These are phyloP conservation scores for Dichotomocladium elegans DNA, from an alignment of 371 early-diverging fungal genomes.

Conservation along the genomic window DNA sequence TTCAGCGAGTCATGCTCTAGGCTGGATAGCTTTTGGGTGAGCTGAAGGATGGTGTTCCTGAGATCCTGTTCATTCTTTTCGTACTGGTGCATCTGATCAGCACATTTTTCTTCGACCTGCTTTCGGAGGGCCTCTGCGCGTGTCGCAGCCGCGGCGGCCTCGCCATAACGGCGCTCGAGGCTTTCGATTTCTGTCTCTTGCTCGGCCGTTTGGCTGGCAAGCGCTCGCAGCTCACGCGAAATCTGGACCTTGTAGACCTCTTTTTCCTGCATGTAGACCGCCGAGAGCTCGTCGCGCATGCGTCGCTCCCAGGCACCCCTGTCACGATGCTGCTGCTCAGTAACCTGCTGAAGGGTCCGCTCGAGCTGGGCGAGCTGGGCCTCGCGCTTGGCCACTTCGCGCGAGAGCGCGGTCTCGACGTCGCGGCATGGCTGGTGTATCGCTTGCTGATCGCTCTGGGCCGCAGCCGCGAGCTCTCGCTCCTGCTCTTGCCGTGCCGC, in stretches of 20 bases:
- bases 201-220: slow-evolving; percentile 10
- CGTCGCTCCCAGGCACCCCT: not conserved
- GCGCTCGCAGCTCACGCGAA: slow-evolving; percentile 10
- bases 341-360: not conserved
- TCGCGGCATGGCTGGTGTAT: no score
- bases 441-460: no score
- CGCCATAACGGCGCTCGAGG: slow-evolving; percentile 4
- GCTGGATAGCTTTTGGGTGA: slow-evolving; percentile 9
- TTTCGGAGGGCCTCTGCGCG: not conserved
- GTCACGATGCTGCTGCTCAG: slow-evolving; percentile 1
- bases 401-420: no score
- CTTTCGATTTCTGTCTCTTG: slow-evolving; percentile 9
- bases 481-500: not conserved
- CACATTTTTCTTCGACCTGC: not conserved
- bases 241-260: slow-evolving; percentile 6
- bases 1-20: slow-evolving; percentile 13
- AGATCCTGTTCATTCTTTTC: slow-evolving; percentile 6
- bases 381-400: not conserved
- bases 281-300: not conserved
- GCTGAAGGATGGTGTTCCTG: slow-evolving; percentile 2
- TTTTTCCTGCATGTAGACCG: slow-evolving; percentile 3
- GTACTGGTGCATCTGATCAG: slow-evolving; percentile 2
- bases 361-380: not conserved
- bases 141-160: not conserved
- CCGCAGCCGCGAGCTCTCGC: not conserved